phyloP scores from a whole-genome alignment of 164 flowering plant genomes.

The Liriodendron chinense region DNA sequence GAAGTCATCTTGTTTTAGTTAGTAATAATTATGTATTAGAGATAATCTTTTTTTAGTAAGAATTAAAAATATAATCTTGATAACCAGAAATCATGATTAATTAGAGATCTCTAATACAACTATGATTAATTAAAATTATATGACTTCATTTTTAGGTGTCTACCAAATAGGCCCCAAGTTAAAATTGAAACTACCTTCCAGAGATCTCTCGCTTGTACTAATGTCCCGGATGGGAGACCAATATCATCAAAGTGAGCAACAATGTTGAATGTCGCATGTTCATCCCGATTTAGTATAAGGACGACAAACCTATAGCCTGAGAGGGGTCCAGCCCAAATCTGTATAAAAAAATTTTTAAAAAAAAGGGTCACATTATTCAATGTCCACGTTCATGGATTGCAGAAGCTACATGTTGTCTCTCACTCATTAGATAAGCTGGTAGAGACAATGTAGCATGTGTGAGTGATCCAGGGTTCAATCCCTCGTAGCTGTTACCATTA shows the following conservation, averaged over 20 bases:
- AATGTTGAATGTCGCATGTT: slow-evolving; percentile 28
- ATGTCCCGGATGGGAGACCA: slow-evolving; percentile 38
- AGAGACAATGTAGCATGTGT: neutral
- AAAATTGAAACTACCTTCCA: slow-evolving; percentile 51
- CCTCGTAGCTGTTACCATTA: neutral
- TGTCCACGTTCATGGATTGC: neutral
- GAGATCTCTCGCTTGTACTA: slow-evolving; percentile 65
- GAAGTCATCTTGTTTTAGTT: no score
- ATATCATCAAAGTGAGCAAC: slow-evolving; percentile 77
- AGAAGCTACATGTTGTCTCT: neutral
- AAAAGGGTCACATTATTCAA: neutral
- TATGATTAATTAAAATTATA: no score
- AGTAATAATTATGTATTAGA: no score
- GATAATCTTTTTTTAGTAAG: no score
- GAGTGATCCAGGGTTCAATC: no score
- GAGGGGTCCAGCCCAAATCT: slow-evolving; percentile 89
- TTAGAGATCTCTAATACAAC: no score
- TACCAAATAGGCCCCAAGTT: no score
- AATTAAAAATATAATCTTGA: no score
- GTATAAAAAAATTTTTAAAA: no score
- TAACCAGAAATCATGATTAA: no score
- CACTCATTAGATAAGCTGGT: no score
- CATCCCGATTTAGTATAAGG: slow-evolving; percentile 52
- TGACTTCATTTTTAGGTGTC: no score
- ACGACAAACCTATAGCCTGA: slow-evolving; percentile 56